These are phyloP conservation scores for Cordyceps farinosa DNA, from an alignment of 2,329 filamentous ascomycete genomes.

Conservation along the genomic window DNA sequence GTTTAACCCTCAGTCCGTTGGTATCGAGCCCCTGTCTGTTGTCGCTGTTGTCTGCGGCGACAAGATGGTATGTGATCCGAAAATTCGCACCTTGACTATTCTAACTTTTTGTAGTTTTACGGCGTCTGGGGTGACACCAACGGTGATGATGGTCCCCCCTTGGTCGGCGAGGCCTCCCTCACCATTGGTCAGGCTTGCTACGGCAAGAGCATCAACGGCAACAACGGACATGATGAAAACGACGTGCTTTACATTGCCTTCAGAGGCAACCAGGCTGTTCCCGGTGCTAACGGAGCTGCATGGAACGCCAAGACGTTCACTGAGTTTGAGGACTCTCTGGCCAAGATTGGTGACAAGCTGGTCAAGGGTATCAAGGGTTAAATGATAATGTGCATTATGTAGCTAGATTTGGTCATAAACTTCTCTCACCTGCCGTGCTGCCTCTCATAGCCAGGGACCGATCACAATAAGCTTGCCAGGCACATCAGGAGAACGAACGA, in stretches of 20 bases:
- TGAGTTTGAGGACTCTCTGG: no score
- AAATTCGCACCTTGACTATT: background rate
- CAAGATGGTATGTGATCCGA: slow-evolving; percentile 36
- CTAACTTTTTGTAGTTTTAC: slow-evolving; percentile 35
- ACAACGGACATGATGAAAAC: background rate
- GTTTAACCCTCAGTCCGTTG: slow-evolving; percentile 40
- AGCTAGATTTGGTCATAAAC: no score
- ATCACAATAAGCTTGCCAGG: no score
- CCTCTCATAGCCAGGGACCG: no score
- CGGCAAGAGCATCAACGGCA: background rate
- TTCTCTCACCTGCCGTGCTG: no score
- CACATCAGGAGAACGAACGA: no score
- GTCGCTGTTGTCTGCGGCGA: slow-evolving; percentile 53
- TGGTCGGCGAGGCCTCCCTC: background rate
- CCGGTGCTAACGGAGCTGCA: background rate
- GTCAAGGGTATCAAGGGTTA: no score
- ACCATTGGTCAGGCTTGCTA: background rate
- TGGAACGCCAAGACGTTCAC: no score
- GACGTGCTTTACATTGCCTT: background rate
- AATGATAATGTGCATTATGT: no score
- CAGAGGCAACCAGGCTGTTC: background rate
- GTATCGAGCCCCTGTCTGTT: slow-evolving; percentile 48
- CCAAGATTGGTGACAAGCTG: no score
- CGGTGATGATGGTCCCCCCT: slow-evolving; percentile 26
- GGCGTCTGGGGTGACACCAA: slow-evolving; percentile 57